Base-by-base conservation (phyloP, 2,329 filamentous ascomycete species). In the Whalleya microplaca region DNA sequence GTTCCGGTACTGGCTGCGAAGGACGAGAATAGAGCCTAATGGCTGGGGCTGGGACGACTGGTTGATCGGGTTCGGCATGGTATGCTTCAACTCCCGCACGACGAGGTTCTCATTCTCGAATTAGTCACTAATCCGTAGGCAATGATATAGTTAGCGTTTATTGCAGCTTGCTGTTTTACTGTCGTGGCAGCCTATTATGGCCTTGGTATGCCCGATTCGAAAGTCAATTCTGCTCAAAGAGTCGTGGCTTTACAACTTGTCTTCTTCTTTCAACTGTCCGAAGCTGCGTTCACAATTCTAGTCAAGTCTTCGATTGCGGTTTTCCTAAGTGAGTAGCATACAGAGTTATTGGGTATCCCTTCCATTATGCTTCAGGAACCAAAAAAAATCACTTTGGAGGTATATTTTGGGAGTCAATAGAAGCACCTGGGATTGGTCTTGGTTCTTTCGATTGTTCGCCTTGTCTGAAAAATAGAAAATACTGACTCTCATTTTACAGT, bases 1-100 rank as follows among this genome's bases (percentile, higher is more conserved):
- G 51, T 53, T 53, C 23, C 51, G 51, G 21, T 48, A 43, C 40
- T 53, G 51, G 51, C 40, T 53, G 20, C 44, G 45, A 10, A 21
- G 14, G 19, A 43, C 51, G 21, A 23, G 51, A 18, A 48, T 48
- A 48, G 51, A 53, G 40, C 2, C 40, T 5, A 53, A 48, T 19
- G 45, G 37, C n/a, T 53, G 51, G 51, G 51, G 51, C 5, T 41
- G 40, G 40, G 51, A 53, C 29, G 51, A 53, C 23, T 53, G 51
- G 51, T 37, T 53, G 45, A 40, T 32, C 10, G 37, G 51, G 9
- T 48, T 54, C 18, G 45, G 45, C 12, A 23, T 48, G 51, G 51
- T 54, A 49, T 16, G 45, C 44, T 16, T 16, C 18, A 27, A 19
- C 12, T 23, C 19, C 37, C 40, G 14, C 8, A 12, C 32, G 32